These are phyloP conservation scores for Albizia julibrissin DNA, from an alignment of 306 rosid species.

Conservation along the genomic window DNA sequence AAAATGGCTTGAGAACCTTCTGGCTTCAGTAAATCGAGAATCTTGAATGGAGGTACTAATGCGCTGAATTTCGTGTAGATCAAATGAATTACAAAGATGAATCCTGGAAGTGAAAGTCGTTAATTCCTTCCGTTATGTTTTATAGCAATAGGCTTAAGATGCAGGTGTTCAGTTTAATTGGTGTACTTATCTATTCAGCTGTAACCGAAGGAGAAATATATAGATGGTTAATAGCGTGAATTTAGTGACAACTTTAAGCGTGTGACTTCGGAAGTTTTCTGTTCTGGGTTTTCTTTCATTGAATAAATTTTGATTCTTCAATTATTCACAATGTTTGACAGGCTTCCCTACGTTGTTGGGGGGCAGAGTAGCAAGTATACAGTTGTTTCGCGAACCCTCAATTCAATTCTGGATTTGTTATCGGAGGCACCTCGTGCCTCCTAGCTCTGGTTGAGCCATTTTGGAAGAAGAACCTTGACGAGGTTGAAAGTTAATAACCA, in stretches of 20 bases:
- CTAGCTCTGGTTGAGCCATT: constrained; percentile 44
- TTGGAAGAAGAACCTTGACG: constrained; percentile 38
- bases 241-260: constrained; percentile 29
- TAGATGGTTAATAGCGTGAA: constrained; percentile 45
- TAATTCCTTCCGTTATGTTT: constrained; percentile 38
- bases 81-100: constrained; percentile 31
- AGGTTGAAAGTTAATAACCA: constrained; percentile 46
- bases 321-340: constrained; percentile 55
- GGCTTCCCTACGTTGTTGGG: constrained; percentile 69
- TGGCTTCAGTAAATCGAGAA: constrained; percentile 32
- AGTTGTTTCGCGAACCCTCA: constrained; percentile 40
- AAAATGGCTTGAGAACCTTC: neutral
- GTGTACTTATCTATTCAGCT: constrained; percentile 39
- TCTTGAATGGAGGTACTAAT: constrained; percentile 51
- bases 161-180: constrained; percentile 41
- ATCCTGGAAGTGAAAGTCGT: constrained; percentile 20
- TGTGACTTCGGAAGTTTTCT: constrained; percentile 14
- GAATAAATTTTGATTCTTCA: constrained; percentile 46
- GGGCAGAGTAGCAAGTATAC: constrained; percentile 45
- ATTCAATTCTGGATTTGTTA: constrained; percentile 35
- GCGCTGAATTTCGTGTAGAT: constrained; percentile 55
- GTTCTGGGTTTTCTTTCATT: neutral
- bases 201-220: constrained; percentile 44
- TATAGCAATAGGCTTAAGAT: constrained; percentile 30
- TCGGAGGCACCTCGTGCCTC: constrained; percentile 48